These are phyloP conservation scores for Ceratocystis cacaofunesta DNA, from an alignment of 2,329 filamentous ascomycete genomes.

Conservation along the genomic window DNA sequence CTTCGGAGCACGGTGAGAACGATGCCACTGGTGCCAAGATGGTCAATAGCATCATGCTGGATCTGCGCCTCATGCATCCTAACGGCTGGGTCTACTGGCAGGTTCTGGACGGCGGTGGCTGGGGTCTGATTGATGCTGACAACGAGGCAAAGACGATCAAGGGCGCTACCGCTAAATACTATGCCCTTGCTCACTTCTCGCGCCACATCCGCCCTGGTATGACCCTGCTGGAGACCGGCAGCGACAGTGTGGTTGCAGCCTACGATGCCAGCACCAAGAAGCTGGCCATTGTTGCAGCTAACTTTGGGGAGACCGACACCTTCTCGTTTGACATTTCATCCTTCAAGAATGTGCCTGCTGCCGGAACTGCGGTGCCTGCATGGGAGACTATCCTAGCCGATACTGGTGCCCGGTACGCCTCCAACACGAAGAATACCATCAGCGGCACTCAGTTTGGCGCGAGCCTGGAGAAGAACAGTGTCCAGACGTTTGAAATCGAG, in stretches of 20 bases:
- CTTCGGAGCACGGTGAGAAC: conserved; percentile 27
- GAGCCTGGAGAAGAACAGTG: conserved; percentile 24
- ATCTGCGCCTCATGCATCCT: conserved; percentile 28
- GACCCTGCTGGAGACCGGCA: conserved; percentile 24
- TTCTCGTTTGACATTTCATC: conserved; percentile 27
- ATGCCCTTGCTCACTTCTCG: conserved; percentile 29
- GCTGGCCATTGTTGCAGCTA: conserved; percentile 28
- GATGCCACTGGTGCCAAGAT: conserved; percentile 26
- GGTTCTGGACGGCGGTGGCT: conserved; percentile 27
- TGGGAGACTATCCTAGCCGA: conserved; percentile 26
- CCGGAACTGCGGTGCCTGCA: conserved; percentile 24
- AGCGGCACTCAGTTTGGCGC: conserved; percentile 26
- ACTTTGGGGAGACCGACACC: conserved; percentile 26
- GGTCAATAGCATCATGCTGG: conserved; percentile 23
- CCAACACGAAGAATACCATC: conserved; percentile 23
- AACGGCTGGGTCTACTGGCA: conserved; percentile 34
- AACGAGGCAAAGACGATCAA: conserved; percentile 25
- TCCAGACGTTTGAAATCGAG: conserved; percentile 28
- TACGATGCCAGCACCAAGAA: conserved; percentile 25
- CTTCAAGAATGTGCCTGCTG: conserved; percentile 23
- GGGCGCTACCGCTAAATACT: conserved; percentile 27
- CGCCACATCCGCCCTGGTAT: conserved; percentile 30
- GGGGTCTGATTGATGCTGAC: conserved; percentile 29
- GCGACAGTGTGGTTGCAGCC: conserved; percentile 27
- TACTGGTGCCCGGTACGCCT: conserved; percentile 25